A percentile compares a stretch with the other conserved stretches of the same genome.
These are phyloP conservation scores for Haplosporangium sp. DNA, from an alignment of 371 early-diverging fungal species.

Conservation along the genomic window DNA sequence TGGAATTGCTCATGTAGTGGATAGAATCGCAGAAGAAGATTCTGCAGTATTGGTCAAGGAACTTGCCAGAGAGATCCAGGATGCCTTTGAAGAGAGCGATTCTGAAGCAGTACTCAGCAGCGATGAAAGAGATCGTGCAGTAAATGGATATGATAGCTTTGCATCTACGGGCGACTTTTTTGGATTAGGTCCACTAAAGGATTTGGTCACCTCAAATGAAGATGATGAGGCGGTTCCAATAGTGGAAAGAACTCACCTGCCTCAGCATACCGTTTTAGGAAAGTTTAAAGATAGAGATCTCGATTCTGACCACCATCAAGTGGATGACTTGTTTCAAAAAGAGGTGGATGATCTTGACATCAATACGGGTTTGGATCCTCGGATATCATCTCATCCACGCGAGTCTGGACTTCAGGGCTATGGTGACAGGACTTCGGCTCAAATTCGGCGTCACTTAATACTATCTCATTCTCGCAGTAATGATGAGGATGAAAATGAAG, in stretches of 20 bases:
- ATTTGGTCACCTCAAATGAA: background rate
- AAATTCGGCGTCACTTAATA: background rate
- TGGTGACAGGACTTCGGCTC: background rate
- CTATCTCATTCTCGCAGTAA: background rate
- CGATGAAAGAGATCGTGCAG: conserved; percentile 6
- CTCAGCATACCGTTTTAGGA: background rate
- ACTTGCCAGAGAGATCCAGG: conserved; percentile 59
- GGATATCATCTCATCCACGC: conserved; percentile 9
- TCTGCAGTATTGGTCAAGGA: conserved; percentile 59
- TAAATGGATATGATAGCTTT: conserved; percentile 20
- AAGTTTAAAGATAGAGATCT: conserved; percentile 1
- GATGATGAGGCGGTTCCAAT: background rate
- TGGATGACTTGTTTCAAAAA: conserved; percentile 26
- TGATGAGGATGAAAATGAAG: background rate
- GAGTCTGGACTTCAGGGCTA: conserved; percentile 7
- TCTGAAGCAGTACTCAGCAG: conserved; percentile 28
- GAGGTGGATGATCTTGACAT: conserved; percentile 39
- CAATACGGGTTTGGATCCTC: conserved; percentile 10
- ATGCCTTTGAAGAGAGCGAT: conserved; percentile 45
- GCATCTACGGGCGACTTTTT: conserved; percentile 22
- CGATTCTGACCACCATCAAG: background rate
- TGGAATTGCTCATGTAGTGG: conserved; percentile 38
- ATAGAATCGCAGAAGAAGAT: conserved; percentile 56
- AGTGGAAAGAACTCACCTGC: conserved; percentile 4
- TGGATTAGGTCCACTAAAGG: background rate